These are phyloP conservation scores for Lepidium sativum DNA, from an alignment of 345 rosid genomes.

Conservation along the genomic window DNA sequence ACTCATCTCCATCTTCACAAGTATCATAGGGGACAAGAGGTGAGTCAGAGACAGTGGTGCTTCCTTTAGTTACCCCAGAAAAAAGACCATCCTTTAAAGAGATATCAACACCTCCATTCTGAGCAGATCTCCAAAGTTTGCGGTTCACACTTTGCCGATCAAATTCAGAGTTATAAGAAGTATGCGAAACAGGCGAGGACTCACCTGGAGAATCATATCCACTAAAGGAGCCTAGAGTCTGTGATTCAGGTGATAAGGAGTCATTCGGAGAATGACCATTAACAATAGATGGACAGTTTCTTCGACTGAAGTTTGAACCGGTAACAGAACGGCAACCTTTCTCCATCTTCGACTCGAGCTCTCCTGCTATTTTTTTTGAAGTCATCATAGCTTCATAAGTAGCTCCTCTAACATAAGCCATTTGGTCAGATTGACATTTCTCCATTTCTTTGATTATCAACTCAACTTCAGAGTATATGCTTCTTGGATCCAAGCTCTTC, in stretches of 20 bases:
- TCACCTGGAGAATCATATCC: constrained; percentile 41
- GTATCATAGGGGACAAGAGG: constrained; percentile 31
- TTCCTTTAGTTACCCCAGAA: constrained; percentile 26
- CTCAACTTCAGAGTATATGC: constrained; percentile 68
- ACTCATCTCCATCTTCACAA: constrained; percentile 36
- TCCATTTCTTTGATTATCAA: constrained; percentile 70
- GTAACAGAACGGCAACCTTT: constrained; percentile 52
- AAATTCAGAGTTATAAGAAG: constrained; percentile 31
- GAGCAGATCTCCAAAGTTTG: constrained; percentile 35
- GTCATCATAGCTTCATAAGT: constrained; percentile 84
- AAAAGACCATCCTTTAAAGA: constrained; percentile 79
- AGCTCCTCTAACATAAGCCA: constrained; percentile 86
- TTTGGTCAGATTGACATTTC: constrained; percentile 70
- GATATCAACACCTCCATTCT: constrained; percentile 48
- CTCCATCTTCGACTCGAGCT: constrained; percentile 47
- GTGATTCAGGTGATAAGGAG: constrained; percentile 76
- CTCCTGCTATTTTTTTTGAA: constrained; percentile 54
- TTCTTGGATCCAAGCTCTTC: constrained; percentile 74
- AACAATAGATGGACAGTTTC: constrained; percentile 18
- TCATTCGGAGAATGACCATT: constrained; percentile 35
- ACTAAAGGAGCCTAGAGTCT: constrained; percentile 33
- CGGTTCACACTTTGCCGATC: constrained; percentile 59
- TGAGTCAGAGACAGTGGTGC: constrained; percentile 30
- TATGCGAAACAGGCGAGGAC: constrained; percentile 41
- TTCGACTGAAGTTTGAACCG: constrained; percentile 48